phyloP scores from a whole-genome alignment of 257 asterid species.

The Primulina eburnea region DNA sequence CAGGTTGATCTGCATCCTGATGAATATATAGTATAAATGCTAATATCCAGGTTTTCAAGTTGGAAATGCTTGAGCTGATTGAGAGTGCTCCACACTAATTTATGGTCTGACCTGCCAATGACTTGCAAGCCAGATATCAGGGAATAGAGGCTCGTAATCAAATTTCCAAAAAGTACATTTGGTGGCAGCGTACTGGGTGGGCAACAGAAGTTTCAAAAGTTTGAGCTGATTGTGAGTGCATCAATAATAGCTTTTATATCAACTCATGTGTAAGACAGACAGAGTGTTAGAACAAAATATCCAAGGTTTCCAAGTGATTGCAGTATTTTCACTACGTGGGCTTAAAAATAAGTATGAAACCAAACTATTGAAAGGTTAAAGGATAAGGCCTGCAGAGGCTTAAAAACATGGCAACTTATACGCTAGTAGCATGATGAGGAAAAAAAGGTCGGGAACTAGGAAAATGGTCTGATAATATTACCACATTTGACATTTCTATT shows the following conservation, averaged over 20 bases:
- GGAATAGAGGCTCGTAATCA: not conserved
- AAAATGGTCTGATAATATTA: not conserved
- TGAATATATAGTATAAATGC: slow-evolving; percentile 5
- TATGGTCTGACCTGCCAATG: not conserved
- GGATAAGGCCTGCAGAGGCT: slow-evolving; percentile 1
- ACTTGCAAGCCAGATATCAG: not conserved
- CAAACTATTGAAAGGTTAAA: not conserved
- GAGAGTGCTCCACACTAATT: not conserved
- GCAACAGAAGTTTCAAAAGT: not conserved
- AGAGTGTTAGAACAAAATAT: not conserved
- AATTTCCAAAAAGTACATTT: not conserved
- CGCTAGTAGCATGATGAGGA: not conserved
- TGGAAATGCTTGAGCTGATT: not conserved
- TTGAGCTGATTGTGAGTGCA: not conserved
- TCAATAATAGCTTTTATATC: too few species aligned
- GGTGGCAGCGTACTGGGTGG: not conserved
- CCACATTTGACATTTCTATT: not conserved
- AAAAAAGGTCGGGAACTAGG: not conserved
- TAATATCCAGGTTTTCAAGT: not conserved
- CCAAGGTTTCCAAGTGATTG: too few species aligned
- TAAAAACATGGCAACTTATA: slow-evolving; percentile 7
- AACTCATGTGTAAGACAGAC: not conserved
- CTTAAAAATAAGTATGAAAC: not conserved
- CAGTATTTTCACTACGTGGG: not conserved
- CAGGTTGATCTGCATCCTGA: slow-evolving; percentile 42